Evolutionary conservation across 2,329 filamentous ascomycete species (phyloP).

Genomic region (Colletotrichum sp.): DNA sequence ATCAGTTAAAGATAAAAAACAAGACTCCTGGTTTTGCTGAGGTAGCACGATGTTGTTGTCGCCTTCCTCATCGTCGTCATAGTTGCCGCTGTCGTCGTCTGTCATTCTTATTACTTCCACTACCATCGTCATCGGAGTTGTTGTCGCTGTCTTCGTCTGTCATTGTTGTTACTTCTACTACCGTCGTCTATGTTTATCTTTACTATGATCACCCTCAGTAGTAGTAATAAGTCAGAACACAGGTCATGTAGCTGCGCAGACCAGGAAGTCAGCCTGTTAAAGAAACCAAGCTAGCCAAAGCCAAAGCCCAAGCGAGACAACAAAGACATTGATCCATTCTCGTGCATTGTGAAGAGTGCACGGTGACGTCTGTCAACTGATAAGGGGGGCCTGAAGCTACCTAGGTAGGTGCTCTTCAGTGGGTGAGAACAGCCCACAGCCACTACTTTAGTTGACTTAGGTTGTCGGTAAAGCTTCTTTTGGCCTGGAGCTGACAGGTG

Average conservation of each 20-base stretch:
- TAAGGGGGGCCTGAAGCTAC: neutral
- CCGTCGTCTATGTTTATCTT: too few relatives aligned
- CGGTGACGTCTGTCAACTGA: neutral
- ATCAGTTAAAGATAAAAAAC: constrained; percentile 5
- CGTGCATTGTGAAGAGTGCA: neutral
- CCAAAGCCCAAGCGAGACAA: neutral
- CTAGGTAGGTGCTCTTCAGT: neutral
- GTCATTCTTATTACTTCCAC: too few relatives aligned
- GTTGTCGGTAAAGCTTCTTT: neutral
- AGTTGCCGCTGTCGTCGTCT: neutral
- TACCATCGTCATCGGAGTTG: too few relatives aligned
- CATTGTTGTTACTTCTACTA: too few relatives aligned
- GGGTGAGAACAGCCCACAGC: neutral
- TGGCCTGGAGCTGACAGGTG: neutral
- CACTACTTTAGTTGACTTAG: constrained; percentile 5
- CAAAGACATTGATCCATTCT: neutral
- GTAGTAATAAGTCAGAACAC: neutral
- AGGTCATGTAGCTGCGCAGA: neutral
- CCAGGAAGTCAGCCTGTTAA: neutral
- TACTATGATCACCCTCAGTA: neutral
- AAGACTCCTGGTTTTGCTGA: too few relatives aligned
- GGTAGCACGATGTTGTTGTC: neutral
- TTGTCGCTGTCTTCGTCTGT: too few relatives aligned
- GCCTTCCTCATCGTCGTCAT: neutral
- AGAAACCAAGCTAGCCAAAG: constrained; percentile 1